Conservation (phyloP, 257 asterid species). For the Solanum stenotomum region DNA sequence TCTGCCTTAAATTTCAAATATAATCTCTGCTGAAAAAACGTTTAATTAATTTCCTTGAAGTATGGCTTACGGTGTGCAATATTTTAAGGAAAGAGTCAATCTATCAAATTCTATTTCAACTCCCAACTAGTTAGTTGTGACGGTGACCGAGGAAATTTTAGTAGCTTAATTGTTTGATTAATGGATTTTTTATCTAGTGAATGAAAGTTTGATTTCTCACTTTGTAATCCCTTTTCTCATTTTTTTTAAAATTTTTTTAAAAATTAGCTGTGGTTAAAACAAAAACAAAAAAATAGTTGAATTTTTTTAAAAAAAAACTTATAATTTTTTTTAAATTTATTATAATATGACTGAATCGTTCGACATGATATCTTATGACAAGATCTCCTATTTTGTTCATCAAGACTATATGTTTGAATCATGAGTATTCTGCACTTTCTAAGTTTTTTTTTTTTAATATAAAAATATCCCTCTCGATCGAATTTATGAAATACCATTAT, state of each 20-base stretch:
- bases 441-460: no score
- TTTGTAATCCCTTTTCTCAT: fast-evolving
- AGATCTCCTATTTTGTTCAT: background rate
- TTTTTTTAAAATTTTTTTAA: no score
- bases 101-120: background rate
- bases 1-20: background rate
- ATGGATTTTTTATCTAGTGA: fast-evolving
- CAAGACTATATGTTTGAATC: background rate
- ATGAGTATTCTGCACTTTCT: background rate
- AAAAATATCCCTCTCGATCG: background rate
- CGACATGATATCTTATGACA: background rate
- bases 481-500: background rate
- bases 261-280: no score
- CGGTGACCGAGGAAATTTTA: no score
- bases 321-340: no score
- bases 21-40: background rate
- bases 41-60: background rate
- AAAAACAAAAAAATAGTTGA: no score
- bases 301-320: no score
- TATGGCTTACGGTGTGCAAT: background rate
- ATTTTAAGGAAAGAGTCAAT: background rate
- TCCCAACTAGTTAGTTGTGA: background rate
- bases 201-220: fast-evolving
- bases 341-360: background rate
- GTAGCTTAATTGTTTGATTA: background rate